Evolutionary conservation across 768 basidiomycete species (phyloP).

Genomic region (Mycena albidolilacea): DNA sequence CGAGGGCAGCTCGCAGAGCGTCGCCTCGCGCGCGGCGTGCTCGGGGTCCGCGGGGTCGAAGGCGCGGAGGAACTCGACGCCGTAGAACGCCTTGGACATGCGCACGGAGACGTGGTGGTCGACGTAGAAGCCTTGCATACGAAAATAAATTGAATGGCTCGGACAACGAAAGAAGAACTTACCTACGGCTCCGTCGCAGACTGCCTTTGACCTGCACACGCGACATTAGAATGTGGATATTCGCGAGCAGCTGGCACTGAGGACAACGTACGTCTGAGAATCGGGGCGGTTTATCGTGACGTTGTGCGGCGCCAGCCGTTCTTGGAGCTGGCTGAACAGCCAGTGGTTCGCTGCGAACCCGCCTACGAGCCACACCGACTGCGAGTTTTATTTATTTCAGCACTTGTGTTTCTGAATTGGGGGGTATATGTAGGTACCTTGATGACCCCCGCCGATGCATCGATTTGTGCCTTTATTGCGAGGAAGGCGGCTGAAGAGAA

Average conservation of each 20-base stretch:
- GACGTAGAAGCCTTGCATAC: constrained; percentile 71
- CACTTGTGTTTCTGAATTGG: background rate
- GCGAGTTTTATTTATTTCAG: constrained; percentile 20
- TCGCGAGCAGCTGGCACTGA: too few relatives aligned
- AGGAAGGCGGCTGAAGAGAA: constrained; percentile 66
- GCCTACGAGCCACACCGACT: constrained; percentile 90
- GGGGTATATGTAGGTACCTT: constrained; percentile 57
- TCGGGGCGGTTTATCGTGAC: constrained; percentile 83
- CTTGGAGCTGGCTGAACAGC: constrained; percentile 83
- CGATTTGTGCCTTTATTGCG: constrained; percentile 81
- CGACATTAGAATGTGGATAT: background rate
- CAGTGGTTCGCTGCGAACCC: constrained; percentile 89
- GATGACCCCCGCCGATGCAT: constrained; percentile 76
- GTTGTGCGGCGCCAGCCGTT: constrained; percentile 68
- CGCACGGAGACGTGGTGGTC: constrained; percentile 89
- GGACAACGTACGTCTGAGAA: constrained; percentile 74
- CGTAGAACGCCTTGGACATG: constrained; percentile 87
- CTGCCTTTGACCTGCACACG: constrained; percentile 80
- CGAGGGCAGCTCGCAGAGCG: constrained; percentile 82
- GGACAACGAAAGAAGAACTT: constrained; percentile 25
- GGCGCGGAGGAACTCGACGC: constrained; percentile 83
- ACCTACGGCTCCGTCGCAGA: constrained; percentile 87
- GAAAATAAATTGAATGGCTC: too few relatives aligned
- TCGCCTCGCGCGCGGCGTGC: constrained; percentile 73
- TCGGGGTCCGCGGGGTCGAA: constrained; percentile 76